A percentile compares a stretch with the other conserved stretches of the same genome.
Conservation (phyloP, 2,329 filamentous ascomycete genomes). For the Aspergillus fijiensis region DNA sequence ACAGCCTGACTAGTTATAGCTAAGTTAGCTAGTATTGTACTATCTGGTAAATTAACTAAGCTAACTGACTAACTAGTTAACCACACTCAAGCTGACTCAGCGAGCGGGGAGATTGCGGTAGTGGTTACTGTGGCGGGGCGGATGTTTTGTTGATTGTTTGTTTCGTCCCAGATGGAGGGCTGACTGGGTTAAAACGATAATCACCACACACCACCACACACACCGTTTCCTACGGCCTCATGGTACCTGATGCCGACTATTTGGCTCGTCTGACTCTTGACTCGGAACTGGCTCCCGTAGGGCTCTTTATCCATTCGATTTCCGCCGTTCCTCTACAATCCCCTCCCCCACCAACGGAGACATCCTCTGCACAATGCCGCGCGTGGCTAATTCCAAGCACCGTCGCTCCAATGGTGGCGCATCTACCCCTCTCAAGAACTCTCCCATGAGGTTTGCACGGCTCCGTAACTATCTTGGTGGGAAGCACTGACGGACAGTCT, state of each 20-base stretch:
- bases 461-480: neutral
- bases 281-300: no score
- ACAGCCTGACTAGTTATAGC: no score
- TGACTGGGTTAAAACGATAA: neutral
- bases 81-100: neutral
- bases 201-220: neutral
- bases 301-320: neutral
- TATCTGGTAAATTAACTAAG: no score
- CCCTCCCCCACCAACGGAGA: neutral
- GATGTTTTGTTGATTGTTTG: constrained; percentile 41
- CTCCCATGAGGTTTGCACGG: constrained; percentile 49
- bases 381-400: constrained; percentile 52
- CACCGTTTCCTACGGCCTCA: constrained; percentile 8
- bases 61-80: neutral
- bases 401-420: constrained; percentile 48
- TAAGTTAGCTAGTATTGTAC: no score
- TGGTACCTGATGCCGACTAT: neutral
- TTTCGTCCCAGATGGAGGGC: constrained; percentile 11
- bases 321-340: neutral
- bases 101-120: constrained; percentile 16
- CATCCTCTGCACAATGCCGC: constrained; percentile 50
- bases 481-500: constrained; percentile 18
- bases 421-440: constrained; percentile 53
- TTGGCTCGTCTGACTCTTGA: no score
- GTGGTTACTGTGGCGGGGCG: constrained; percentile 27